These are phyloP conservation scores for Pythium volutum DNA, from an alignment of 352 stramenopile species.

Conservation along the genomic window DNA sequence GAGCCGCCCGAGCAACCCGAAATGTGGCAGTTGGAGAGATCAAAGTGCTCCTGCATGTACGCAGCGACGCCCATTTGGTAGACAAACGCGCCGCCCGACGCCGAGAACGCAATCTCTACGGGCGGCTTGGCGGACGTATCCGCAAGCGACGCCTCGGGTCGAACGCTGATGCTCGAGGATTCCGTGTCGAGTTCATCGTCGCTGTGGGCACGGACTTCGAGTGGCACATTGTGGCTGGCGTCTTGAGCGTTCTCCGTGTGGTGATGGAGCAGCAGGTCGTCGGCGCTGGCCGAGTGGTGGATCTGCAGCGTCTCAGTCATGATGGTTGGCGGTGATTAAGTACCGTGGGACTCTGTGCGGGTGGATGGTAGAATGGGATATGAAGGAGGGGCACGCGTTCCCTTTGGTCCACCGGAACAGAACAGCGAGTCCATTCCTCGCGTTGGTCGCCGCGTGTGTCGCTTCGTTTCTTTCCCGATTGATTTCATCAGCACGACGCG, in stretches of 20 bases:
- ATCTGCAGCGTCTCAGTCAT: conserved; percentile 4
- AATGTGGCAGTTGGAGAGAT: conserved; percentile 41
- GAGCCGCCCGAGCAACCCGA: conserved; percentile 41
- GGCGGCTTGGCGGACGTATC: conserved; percentile 6
- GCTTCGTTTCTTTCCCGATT: background rate
- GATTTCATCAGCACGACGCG: background rate
- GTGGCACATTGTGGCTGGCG: background rate
- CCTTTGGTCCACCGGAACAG: background rate
- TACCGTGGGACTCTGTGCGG: background rate
- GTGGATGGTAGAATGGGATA: background rate
- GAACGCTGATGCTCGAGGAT: conserved; percentile 9
- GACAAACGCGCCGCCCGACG: conserved; percentile 61
- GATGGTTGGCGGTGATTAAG: background rate
- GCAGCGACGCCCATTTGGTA: conserved; percentile 74
- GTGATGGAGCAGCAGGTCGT: conserved; percentile 20
- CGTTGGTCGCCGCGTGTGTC: background rate
- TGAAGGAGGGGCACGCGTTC: background rate
- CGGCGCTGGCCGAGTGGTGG: conserved; percentile 24
- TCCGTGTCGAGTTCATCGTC: conserved; percentile 36
- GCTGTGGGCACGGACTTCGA: conserved; percentile 25
- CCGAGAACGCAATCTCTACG: conserved; percentile 66
- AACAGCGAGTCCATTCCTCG: background rate
- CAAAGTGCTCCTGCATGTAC: conserved; percentile 64
- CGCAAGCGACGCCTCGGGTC: conserved; percentile 3
- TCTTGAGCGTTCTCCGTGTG: conserved; percentile 10